Evolutionary conservation across 2,329 filamentous ascomycete genomes (phyloP).

Genomic region (Akanthomyces lecanii): DNA sequence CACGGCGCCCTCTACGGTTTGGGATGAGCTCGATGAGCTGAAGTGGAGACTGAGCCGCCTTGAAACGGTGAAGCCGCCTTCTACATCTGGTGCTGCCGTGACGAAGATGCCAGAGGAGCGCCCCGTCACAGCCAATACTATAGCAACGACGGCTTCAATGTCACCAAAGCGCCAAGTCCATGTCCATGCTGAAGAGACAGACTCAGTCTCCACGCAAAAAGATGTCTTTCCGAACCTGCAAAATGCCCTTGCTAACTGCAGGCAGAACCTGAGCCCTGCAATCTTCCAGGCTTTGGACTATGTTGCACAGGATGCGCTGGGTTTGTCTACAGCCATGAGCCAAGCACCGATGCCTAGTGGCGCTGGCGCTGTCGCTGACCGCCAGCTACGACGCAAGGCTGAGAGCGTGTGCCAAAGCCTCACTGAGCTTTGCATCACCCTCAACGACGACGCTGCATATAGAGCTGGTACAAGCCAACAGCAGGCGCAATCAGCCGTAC

Average conservation of each 20-base stretch:
- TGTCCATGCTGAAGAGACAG: conserved; percentile 34
- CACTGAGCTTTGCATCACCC: conserved; percentile 84
- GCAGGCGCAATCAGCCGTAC: conserved; percentile 14
- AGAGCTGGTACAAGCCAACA: conserved; percentile 22
- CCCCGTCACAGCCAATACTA: conserved; percentile 86
- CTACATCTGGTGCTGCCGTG: conserved; percentile 76
- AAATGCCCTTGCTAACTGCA: conserved; percentile 75
- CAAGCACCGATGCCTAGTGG: conserved; percentile 64
- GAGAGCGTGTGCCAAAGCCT: conserved; percentile 90
- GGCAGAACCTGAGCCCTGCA: conserved; percentile 61
- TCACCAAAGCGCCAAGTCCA: conserved; percentile 66
- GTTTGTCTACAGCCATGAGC: conserved; percentile 74
- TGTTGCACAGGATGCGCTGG: conserved; percentile 75
- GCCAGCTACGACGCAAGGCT: conserved; percentile 82
- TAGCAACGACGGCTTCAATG: conserved; percentile 82
- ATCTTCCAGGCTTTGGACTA: conserved; percentile 77
- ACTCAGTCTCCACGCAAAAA: conserved; percentile 40
- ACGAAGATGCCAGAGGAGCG: conserved; percentile 72
- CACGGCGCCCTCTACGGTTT: conserved; percentile 86
- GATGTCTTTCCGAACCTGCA: conserved; percentile 75
- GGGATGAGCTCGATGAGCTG: conserved; percentile 94
- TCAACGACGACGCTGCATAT: conserved; percentile 57
- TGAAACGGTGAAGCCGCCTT: conserved; percentile 79
- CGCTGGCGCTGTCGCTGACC: conserved; percentile 65
- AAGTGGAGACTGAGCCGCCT: conserved; percentile 90